A percentile compares a stretch with the other conserved stretches of the same genome.
Conservation (phyloP, 106 monocot genomes). For the Triglochin maritima region DNA sequence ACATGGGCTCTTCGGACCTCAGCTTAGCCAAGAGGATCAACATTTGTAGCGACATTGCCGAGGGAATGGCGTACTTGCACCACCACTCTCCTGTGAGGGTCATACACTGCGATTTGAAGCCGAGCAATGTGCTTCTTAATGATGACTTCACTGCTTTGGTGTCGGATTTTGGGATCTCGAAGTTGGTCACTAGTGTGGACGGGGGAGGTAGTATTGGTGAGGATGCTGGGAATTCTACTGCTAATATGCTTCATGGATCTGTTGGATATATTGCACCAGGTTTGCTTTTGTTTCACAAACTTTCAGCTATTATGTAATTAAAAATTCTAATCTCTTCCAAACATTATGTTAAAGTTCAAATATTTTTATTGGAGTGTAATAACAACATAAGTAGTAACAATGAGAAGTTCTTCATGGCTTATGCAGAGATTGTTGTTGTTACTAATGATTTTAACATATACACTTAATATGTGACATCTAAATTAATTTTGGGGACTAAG, state of each 20-base stretch:
- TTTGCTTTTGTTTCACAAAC: constrained; percentile 17
- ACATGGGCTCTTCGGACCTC: constrained; percentile 11
- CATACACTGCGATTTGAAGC: constrained; percentile 89
- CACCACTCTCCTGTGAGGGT: constrained; percentile 68
- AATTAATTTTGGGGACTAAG: no score
- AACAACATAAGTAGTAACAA: not conserved
- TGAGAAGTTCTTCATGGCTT: no score
- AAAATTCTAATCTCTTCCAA: no score
- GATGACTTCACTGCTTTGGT: constrained; percentile 74
- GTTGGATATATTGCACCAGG: constrained; percentile 93
- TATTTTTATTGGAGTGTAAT: not conserved
- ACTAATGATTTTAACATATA: no score
- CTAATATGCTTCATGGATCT: constrained; percentile 55
- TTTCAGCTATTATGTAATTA: no score
- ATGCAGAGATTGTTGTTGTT: no score
- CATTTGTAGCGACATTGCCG: constrained; percentile 56
- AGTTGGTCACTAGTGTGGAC: constrained; percentile 27
- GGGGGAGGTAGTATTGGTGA: constrained; percentile 7
- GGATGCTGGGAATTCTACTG: constrained; percentile 33
- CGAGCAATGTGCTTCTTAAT: constrained; percentile 87
- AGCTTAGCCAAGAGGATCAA: constrained; percentile 37
- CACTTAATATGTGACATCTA: no score
- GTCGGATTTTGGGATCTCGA: constrained; percentile 76
- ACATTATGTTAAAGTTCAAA: not conserved
- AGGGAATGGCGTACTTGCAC: constrained; percentile 86